These are phyloP conservation scores for Eutypa lata DNA, from an alignment of 2,329 filamentous ascomycete genomes.

Conservation along the genomic window DNA sequence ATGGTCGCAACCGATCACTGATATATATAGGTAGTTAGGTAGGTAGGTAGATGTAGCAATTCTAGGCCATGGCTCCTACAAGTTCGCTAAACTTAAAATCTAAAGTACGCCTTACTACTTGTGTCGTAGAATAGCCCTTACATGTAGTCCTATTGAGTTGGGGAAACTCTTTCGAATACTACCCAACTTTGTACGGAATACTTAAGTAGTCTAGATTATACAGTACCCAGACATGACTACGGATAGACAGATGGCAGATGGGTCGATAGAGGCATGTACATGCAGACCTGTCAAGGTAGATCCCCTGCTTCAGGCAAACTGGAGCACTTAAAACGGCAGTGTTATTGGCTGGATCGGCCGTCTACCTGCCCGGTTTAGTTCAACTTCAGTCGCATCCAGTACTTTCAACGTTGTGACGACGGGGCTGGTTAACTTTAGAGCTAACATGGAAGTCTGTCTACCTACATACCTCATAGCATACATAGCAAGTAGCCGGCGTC, in stretches of 20 bases:
- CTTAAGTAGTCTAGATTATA: too few species aligned
- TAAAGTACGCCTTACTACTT: neutral
- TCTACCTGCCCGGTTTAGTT: conserved; percentile 27
- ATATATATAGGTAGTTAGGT: neutral
- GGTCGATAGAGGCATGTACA: neutral
- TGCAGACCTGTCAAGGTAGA: conserved; percentile 11
- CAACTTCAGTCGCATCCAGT: conserved; percentile 27
- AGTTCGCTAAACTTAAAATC: neutral
- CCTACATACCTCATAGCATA: too few species aligned
- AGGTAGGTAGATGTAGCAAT: too few species aligned
- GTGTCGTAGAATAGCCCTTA: too few species aligned
- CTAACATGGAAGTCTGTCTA: conserved; percentile 12
- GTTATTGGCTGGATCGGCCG: conserved; percentile 25
- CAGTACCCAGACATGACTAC: too few species aligned
- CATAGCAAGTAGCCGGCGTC: too few species aligned
- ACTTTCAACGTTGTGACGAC: conserved; percentile 26
- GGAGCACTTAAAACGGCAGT: conserved; percentile 21
- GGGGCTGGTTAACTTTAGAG: conserved; percentile 15
- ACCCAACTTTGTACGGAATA: too few species aligned
- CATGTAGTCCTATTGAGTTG: too few species aligned
- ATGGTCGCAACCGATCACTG: conserved; percentile 4
- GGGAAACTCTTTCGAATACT: too few species aligned
- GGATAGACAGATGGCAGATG: too few species aligned
- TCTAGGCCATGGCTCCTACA: too few species aligned
- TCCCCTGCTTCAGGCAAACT: conserved; percentile 27